Evolutionary conservation across 495 filamentous ascomycete genomes (phyloP).

Genomic region (Lepraria neglecta): DNA sequence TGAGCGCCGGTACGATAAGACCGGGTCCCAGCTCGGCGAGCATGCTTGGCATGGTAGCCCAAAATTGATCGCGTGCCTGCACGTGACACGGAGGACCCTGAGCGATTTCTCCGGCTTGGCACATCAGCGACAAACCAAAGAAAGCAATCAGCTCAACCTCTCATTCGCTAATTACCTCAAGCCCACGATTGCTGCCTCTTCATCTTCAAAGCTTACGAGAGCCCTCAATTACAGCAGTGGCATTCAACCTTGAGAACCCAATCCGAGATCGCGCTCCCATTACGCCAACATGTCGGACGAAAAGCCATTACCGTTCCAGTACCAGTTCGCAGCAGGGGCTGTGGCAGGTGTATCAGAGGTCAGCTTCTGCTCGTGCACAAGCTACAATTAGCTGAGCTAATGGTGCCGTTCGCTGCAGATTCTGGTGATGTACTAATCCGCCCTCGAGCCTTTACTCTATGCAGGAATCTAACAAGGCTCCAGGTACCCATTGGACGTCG

Average conservation of each 20-base stretch:
- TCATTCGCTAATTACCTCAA: neutral
- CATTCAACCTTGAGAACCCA: neutral
- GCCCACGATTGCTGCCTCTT: neutral
- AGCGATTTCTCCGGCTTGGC: neutral
- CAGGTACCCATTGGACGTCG: conserved; percentile 97
- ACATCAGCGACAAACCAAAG: neutral
- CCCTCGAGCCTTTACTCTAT: neutral
- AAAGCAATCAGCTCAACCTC: neutral
- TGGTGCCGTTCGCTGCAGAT: conserved; percentile 51
- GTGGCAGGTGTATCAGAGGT: conserved; percentile 91
- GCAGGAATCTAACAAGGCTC: conserved; percentile 8
- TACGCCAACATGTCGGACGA: conserved; percentile 53
- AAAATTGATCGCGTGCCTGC: neutral
- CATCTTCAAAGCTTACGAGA: no score
- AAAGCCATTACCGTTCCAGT: conserved; percentile 73
- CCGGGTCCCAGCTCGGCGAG: no score
- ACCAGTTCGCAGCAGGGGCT: conserved; percentile 83
- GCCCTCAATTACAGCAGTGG: neutral
- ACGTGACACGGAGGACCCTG: conserved; percentile 1
- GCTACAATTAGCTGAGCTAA: conserved; percentile 24
- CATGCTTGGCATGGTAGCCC: no score
- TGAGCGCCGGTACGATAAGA: no score
- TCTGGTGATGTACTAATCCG: conserved; percentile 64
- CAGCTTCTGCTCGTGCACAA: conserved; percentile 4
- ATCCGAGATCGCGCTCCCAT: neutral